These are phyloP conservation scores for Anthracocystis panici-leucophaei DNA, from an alignment of 1,284 basidiomycete genomes.

Conservation along the genomic window DNA sequence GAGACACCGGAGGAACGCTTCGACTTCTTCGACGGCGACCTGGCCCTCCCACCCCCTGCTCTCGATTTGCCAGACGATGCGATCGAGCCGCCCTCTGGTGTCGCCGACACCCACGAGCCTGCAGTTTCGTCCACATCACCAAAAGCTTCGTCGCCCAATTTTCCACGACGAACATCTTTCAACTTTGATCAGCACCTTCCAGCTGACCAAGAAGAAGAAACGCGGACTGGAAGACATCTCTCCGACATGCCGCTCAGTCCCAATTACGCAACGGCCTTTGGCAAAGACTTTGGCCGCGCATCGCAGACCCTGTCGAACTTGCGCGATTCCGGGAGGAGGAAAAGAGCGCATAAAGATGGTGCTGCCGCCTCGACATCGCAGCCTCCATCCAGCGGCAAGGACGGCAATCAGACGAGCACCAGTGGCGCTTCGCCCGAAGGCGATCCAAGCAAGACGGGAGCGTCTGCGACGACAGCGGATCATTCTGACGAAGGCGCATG, in stretches of 20 bases:
- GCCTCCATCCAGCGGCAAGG: not conserved
- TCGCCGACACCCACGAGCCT: not conserved
- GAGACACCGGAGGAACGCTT: constrained; percentile 29
- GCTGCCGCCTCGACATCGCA: not conserved
- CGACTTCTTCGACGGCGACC: constrained; percentile 54
- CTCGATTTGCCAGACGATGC: constrained; percentile 44
- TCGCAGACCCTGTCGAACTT: constrained; percentile 12
- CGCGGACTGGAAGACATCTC: constrained; percentile 60
- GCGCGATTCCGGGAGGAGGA: not conserved
- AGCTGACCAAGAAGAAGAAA: constrained; percentile 55
- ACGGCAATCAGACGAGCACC: constrained; percentile 5
- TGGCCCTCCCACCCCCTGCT: constrained; percentile 64
- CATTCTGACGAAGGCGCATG: constrained; percentile 73
- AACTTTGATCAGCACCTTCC: constrained; percentile 31
- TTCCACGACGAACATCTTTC: constrained; percentile 4
- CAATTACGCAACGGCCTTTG: constrained; percentile 41
- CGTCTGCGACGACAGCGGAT: constrained; percentile 4
- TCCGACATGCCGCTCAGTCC: constrained; percentile 67
- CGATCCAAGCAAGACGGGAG: constrained; percentile 16
- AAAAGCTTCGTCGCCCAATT: constrained; percentile 7
- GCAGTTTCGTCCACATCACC: not conserved
- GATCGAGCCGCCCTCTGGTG: not conserved
- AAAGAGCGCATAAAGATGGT: not conserved
- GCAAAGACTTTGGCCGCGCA: constrained; percentile 44
- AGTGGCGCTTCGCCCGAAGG: constrained; percentile 14